Percentiles rank a stretch among this genome's conserved stretches.
phyloP scores from a whole-genome alignment of 257 asterid genomes.

The Solanum neorickii region DNA sequence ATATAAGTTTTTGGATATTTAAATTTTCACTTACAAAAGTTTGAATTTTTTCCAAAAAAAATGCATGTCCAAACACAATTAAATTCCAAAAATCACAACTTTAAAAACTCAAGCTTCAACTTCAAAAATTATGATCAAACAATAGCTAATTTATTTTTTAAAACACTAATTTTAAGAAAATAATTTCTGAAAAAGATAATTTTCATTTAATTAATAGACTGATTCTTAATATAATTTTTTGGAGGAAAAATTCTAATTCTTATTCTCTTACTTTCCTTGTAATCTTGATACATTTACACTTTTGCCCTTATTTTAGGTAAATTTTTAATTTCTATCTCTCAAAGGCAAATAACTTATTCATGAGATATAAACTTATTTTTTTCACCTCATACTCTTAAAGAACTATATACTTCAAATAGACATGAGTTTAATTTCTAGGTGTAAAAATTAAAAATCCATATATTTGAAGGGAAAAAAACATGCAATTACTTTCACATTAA shows the following conservation, averaged over 20 bases:
- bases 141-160: background rate
- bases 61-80: background rate
- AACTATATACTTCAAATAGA: background rate
- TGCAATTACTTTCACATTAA: background rate
- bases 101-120: too few relatives aligned
- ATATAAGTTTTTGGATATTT: background rate
- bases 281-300: background rate
- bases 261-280: background rate
- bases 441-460: background rate
- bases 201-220: background rate
- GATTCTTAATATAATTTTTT: background rate
- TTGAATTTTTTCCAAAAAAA: background rate
- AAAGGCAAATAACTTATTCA: background rate
- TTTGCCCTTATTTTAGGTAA: background rate
- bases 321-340: background rate
- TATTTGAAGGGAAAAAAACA: background rate
- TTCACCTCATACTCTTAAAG: background rate
- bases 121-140: background rate
- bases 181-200: background rate
- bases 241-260: background rate
- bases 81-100: background rate
- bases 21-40: fast-evolving
- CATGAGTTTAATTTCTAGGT: background rate
- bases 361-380: background rate
- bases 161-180: background rate